A percentile compares a stretch with the other conserved stretches of the same genome.
Conservation (phyloP, 2,329 filamentous ascomycete genomes). For the Domatiomyces globalis region DNA sequence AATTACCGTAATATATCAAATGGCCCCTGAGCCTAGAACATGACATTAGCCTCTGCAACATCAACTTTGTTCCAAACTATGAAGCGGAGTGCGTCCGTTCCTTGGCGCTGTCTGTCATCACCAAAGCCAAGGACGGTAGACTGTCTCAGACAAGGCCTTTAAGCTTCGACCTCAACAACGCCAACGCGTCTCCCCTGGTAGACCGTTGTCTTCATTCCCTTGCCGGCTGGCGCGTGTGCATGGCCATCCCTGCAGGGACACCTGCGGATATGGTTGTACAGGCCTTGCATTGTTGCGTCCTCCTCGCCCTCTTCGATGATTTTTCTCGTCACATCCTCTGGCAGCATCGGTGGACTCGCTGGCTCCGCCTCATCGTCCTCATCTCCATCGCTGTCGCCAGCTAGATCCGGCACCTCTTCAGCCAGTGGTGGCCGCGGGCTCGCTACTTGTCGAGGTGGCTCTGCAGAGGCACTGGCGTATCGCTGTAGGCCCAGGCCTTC, state of each 20-base stretch:
- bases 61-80: too few relatives aligned
- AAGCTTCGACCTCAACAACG: not conserved
- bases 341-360: conserved; percentile 9
- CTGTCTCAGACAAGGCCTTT: too few relatives aligned
- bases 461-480: conserved; percentile 10
- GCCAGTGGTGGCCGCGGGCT: not conserved
- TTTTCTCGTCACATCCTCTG: conserved; percentile 8
- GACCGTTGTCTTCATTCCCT: not conserved
- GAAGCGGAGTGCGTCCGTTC: too few relatives aligned
- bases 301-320: conserved; percentile 10
- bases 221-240: not conserved
- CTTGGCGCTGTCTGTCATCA: too few relatives aligned
- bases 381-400: conserved; percentile 6
- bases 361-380: conserved; percentile 5
- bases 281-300: conserved; percentile 7
- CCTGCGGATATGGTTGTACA: conserved; percentile 11
- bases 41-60: too few relatives aligned
- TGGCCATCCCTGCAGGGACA: conserved; percentile 5
- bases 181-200: not conserved
- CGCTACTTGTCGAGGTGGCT: conserved; percentile 6
- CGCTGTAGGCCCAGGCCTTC: conserved; percentile 9
- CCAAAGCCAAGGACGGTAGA: too few relatives aligned
- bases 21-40: too few relatives aligned
- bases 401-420: conserved; percentile 2
- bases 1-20: too few relatives aligned